Percentiles rank a stretch among this genome's conserved stretches.
These are phyloP conservation scores for Pseudocercospora eumusae DNA, from an alignment of 2,329 filamentous ascomycete species.

Conservation along the genomic window DNA sequence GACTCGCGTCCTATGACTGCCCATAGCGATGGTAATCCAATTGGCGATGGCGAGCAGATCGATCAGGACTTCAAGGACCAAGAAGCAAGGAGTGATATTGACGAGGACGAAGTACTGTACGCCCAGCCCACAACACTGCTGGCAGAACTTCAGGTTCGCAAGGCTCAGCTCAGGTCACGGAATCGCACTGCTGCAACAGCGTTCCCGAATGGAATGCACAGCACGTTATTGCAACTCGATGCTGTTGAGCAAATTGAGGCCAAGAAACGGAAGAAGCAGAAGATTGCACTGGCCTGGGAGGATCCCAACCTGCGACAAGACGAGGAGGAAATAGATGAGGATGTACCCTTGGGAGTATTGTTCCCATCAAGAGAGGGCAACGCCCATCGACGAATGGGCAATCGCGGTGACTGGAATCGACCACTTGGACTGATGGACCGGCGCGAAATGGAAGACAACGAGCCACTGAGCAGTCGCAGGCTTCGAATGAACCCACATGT, in stretches of 20 bases:
- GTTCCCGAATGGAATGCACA: conserved; percentile 78
- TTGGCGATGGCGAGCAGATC: conserved; percentile 40
- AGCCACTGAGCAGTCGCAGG: conserved; percentile 77
- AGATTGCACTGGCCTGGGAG: conserved; percentile 90
- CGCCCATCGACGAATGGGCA: conserved; percentile 50
- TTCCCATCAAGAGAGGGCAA: conserved; percentile 61
- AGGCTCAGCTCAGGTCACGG: conserved; percentile 80
- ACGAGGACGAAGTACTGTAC: conserved; percentile 54
- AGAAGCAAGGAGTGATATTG: conserved; percentile 48
- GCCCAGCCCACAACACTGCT: conserved; percentile 86
- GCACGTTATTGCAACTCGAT: conserved; percentile 86
- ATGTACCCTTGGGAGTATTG: conserved; percentile 83
- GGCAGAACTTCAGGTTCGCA: conserved; percentile 87
- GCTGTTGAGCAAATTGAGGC: conserved; percentile 84
- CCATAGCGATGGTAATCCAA: conserved; percentile 19
- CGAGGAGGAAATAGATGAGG: conserved; percentile 56
- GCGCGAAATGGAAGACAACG: conserved; percentile 86
- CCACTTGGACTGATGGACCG: conserved; percentile 77
- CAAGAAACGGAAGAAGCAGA: conserved; percentile 70
- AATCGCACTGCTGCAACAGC: conserved; percentile 67
- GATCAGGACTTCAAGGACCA: conserved; percentile 51
- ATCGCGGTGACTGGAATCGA: conserved; percentile 53
- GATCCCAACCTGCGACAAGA: conserved; percentile 53
- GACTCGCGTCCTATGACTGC: conserved; percentile 23
- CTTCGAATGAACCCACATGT: conserved; percentile 59